Evolutionary conservation across 345 rosid genomes (phyloP), one percentile per base, ranked within the genome.

Genomic region (Populus alba): DNA sequence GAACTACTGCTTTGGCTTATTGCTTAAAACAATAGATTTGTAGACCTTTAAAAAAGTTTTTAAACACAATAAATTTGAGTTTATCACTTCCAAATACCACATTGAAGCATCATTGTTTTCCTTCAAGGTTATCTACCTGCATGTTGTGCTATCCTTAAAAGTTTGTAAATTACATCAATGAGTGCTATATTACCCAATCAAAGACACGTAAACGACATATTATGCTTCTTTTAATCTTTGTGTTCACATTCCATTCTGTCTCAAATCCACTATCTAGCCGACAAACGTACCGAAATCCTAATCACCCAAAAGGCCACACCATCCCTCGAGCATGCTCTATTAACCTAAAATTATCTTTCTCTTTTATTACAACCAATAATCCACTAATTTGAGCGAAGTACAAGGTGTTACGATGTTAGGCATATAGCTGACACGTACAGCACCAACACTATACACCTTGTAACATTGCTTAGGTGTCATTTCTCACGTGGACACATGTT

Each of bases 351-450:
- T 75, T 66, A 66, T 66, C 63, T 33, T 0, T 47, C 43, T 3
- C 25, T 39, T 3, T 25, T 8, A 5, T 25, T 25, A 55, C 73
- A 68, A 7, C 74, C 31, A 23, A 39, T 41, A 53, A 55, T 49
- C 63, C 78, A 74, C 77, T 62, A 37, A 37, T 62, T 31, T 8
- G 3, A 12, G 33, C n/a, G 41, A 66, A 22, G 27, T 31, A 23
- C 43, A 16, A 25, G 8, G 20, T 25, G 27, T 2, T 37, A 68
- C 23, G 33, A 33, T 72, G 77, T 79, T 79, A 73, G 81, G 81
- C 68, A 59, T 66, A 66, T 13, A 53, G 77, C 81, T 79, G 77
- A 79, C 77, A 23, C 67, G 81, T 79, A 51, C 67, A 79, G 67
- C 77, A 79, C 68, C 37, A 49, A 43, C 5, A 9, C 51, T 18